Evolutionary conservation across 1,139 yeast genomes (phyloP).

Genomic region (Kodamaea arcana): DNA sequence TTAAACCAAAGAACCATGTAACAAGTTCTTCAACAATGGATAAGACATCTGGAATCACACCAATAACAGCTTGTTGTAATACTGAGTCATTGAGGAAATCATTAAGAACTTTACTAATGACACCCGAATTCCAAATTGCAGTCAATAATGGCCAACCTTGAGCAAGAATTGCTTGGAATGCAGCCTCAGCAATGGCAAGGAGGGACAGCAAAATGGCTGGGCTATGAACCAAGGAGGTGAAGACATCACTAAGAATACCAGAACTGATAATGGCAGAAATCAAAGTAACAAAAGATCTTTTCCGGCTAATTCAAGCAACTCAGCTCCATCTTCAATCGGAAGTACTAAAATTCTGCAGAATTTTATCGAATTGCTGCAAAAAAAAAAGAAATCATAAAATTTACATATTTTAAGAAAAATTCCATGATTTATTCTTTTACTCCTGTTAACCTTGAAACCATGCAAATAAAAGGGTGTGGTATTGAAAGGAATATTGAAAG

Average conservation of each 20-base stretch:
- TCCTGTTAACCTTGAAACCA: too few species aligned
- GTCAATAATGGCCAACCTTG: conserved; percentile 42
- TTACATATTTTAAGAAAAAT: too few species aligned
- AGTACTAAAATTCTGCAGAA: too few species aligned
- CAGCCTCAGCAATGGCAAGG: conserved; percentile 26
- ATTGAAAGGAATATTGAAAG: too few species aligned
- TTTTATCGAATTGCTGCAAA: too few species aligned
- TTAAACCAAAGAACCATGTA: conserved; percentile 16
- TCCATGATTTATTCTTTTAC: too few species aligned
- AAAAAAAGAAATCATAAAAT: too few species aligned
- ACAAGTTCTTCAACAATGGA: conserved; percentile 30
- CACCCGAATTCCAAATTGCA: conserved; percentile 45
- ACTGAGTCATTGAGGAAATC: conserved; percentile 30
- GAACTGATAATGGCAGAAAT: conserved; percentile 36
- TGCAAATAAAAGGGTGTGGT: too few species aligned
- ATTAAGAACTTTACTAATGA: conserved; percentile 32
- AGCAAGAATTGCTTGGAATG: conserved; percentile 34
- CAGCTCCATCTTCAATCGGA: too few species aligned
- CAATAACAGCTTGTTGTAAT: conserved; percentile 34
- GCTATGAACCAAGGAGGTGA: conserved; percentile 34
- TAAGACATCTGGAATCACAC: conserved; percentile 34
- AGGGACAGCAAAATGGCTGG: conserved; percentile 17
- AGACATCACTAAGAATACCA: conserved; percentile 38
- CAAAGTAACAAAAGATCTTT: conserved; percentile 36
- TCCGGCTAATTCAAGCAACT: too few species aligned